Conservation (phyloP, 1,139 yeast species). For the Yamadazyma songkhlaensis region DNA sequence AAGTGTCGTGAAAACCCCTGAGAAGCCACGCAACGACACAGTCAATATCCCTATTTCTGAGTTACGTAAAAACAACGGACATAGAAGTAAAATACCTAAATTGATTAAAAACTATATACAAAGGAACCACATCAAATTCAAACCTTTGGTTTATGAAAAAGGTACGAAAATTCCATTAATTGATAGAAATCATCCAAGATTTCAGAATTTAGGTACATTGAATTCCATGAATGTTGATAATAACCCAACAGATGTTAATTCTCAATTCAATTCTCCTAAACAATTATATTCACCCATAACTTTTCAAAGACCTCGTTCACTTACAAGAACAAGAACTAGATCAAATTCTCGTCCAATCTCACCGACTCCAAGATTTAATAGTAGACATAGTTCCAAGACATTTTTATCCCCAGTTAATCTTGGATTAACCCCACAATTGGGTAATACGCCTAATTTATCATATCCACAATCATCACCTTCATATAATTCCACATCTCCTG, state of each 20-base stretch:
- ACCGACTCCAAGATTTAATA: slow-evolving; percentile 5
- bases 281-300: slow-evolving; percentile 12
- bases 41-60: too few species aligned
- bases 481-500: slow-evolving; percentile 32
- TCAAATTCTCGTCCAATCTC: slow-evolving; percentile 1
- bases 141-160: neutral
- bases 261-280: slow-evolving; percentile 4
- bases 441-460: slow-evolving; percentile 14
- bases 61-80: neutral
- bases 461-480: slow-evolving; percentile 14
- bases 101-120: slow-evolving; percentile 23
- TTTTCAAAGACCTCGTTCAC: slow-evolving; percentile 6
- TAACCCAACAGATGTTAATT: slow-evolving; percentile 4
- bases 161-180: slow-evolving; percentile 29
- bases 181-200: slow-evolving; percentile 25
- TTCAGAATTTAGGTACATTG: slow-evolving; percentile 13
- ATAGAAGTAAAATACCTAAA: slow-evolving; percentile 24
- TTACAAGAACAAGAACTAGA: slow-evolving; percentile 7
- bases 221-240: slow-evolving; percentile 1
- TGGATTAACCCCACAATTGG: slow-evolving; percentile 10
- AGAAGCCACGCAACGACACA: too few species aligned
- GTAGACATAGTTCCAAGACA: slow-evolving; percentile 1
- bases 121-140: neutral
- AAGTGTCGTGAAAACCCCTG: neutral
- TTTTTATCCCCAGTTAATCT: slow-evolving; percentile 11